A percentile compares a stretch with the other conserved stretches of the same genome.
Evolutionary conservation across 805 yeast species (phyloP).

Genomic region (Metschnikowia kofuensis): DNA sequence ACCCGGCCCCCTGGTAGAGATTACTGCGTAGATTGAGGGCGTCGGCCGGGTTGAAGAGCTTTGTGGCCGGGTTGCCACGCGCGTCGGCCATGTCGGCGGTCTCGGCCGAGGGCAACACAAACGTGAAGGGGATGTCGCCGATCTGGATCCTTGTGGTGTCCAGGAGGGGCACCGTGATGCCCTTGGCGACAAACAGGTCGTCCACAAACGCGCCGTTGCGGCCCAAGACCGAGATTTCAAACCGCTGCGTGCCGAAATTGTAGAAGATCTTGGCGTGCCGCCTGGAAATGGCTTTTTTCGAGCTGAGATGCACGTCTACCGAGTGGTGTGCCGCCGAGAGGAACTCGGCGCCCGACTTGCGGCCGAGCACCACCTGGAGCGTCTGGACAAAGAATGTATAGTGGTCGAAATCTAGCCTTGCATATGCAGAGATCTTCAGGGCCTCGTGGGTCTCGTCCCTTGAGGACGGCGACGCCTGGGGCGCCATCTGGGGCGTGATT

Average conservation of each 20-base stretch:
- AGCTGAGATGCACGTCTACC: constrained; percentile 90
- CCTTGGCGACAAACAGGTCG: constrained; percentile 83
- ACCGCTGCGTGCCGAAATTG: constrained; percentile 93
- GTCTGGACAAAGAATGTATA: constrained; percentile 97
- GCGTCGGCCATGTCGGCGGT: constrained; percentile 28
- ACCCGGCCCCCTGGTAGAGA: constrained; percentile 34
- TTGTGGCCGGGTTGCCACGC: constrained; percentile 18
- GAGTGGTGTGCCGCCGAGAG: constrained; percentile 65
- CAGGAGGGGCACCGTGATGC: constrained; percentile 81
- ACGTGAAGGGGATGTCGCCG: constrained; percentile 86
- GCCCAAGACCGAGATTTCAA: constrained; percentile 88
- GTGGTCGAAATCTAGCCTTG: constrained; percentile 83
- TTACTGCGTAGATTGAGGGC: constrained; percentile 56
- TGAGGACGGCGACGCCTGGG: background rate
- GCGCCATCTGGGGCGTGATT: too few species aligned
- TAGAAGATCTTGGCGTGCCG: constrained; percentile 94
- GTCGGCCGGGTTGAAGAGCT: constrained; percentile 57
- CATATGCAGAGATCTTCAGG: constrained; percentile 55
- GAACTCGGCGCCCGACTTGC: constrained; percentile 57
- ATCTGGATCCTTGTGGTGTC: constrained; percentile 87
- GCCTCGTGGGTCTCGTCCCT: background rate
- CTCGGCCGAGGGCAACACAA: constrained; percentile 75
- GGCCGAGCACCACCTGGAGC: constrained; percentile 87
- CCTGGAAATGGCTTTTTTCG: constrained; percentile 89
- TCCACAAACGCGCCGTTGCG: constrained; percentile 97